Evolutionary conservation across 2,329 filamentous ascomycete genomes (phyloP), one percentile per base, ranked within the genome.

Genomic region (Fusarium tupiense): DNA sequence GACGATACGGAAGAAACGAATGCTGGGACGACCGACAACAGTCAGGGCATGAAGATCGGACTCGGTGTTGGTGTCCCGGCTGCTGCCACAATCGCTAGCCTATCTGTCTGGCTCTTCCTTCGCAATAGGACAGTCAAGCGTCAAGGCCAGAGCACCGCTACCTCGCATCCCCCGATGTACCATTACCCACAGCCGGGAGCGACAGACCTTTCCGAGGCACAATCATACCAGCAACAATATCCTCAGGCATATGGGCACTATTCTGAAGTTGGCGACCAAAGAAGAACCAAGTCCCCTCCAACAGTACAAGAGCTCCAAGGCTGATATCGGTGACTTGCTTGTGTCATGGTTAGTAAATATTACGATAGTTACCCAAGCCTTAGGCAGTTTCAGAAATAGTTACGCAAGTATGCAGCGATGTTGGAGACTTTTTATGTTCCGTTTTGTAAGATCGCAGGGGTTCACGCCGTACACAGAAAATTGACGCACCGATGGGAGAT

Each of bases 1-100:
- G 24, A 17, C 17, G 40, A 46, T 8, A n/a, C 16, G 2, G 26
- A 26, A 6, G 22, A 59, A 20, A 10, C 29, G 4, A 19, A 14
- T 33, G 2, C 22, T 6, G 22, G 16, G 8, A 35, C 38, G 6
- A 29, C 37, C 4, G 44, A 46, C 14, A 22, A 22, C 3, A 50
- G 40, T 9, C 50, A 66, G 13, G 44, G 37, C 50, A 37, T 74
- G 12, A 71, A 64, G 20, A 63, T 72, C 12, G 72, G 72, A 9
- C 43, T 74, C 8, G 71, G 64, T 5, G 68, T 74, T 3, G 68
- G 64, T 14, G 38, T 74, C 6, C 61, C 72, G 2, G 64, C 50
- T 17, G 68, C 61, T 22, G 33, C 41, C 37, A 49, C 65, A 12
- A 40, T 31, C 2, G 24, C 41, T 8, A 68, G 37, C 1, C 6